Percentiles rank a stretch among this genome's conserved stretches.
Conservation (phyloP, 306 rosid species). For the Begonia masoniana region DNA sequence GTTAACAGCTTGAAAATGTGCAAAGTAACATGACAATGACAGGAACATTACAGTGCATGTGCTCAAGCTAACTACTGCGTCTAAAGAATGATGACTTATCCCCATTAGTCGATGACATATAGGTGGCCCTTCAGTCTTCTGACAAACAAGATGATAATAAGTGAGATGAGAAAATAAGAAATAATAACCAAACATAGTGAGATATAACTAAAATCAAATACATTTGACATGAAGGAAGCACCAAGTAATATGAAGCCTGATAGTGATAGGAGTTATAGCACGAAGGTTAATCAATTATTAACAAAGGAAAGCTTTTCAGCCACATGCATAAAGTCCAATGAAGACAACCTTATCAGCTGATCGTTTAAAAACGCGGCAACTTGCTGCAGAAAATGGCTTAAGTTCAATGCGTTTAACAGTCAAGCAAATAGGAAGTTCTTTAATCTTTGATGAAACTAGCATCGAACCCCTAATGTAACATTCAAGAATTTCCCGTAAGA, state of each 20-base stretch:
- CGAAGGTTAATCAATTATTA: no score
- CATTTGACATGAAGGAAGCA: no score
- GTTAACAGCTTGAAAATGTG: neutral
- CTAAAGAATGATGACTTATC: conserved; percentile 53
- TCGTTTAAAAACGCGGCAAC: conserved; percentile 52
- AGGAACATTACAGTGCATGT: conserved; percentile 4
- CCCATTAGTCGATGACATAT: conserved; percentile 66
- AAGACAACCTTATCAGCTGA: conserved; percentile 43
- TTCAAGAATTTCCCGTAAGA: no score
- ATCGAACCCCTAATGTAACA: conserved; percentile 77
- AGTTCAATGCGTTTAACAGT: conserved; percentile 34
- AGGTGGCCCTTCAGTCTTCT: conserved; percentile 45
- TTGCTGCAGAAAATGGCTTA: conserved; percentile 66
- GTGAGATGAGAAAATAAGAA: conserved; percentile 4
- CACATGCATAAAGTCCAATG: neutral
- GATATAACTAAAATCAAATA: no score
- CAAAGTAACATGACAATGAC: conserved; percentile 2
- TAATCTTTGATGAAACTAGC: conserved; percentile 47
- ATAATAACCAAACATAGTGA: no score
- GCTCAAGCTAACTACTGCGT: conserved; percentile 15
- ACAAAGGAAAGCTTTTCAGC: neutral
- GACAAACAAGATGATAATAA: conserved; percentile 1
- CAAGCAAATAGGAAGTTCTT: conserved; percentile 43
- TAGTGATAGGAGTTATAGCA: no score
- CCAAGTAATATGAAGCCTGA: no score